Conservation (phyloP, 768 basidiomycete genomes). For the Solioccasus polychromus region DNA sequence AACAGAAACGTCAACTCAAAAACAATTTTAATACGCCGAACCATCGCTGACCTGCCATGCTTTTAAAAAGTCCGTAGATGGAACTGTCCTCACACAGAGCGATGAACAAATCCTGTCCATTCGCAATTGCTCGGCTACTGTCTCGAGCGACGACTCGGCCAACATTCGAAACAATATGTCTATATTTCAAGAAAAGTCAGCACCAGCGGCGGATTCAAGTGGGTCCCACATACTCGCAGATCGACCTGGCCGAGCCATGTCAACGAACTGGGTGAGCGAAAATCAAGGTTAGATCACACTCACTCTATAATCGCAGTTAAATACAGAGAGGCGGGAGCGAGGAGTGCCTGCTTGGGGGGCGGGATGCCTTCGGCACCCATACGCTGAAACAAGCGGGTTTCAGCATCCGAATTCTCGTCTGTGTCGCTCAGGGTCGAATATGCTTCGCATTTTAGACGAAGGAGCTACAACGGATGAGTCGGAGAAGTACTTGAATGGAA, state of each 20-base stretch:
- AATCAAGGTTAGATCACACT: constrained; percentile 42
- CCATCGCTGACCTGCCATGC: constrained; percentile 68
- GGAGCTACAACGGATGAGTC: constrained; percentile 44
- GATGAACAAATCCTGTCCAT: constrained; percentile 77
- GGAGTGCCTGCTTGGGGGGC: constrained; percentile 49
- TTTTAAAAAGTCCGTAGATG: constrained; percentile 80
- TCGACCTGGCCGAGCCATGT: constrained; percentile 48
- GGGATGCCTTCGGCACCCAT: constrained; percentile 53
- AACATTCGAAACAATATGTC: constrained; percentile 82
- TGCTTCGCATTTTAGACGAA: constrained; percentile 84
- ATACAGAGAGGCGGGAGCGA: constrained; percentile 85
- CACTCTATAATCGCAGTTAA: constrained; percentile 92
- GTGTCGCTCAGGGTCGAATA: constrained; percentile 82
- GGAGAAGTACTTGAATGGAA: constrained; percentile 1
- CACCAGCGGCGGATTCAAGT: not conserved
- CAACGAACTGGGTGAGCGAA: constrained; percentile 23
- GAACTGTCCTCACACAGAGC: constrained; percentile 89
- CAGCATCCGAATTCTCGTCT: constrained; percentile 69
- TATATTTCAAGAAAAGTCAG: constrained; percentile 28
- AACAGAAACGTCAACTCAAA: constrained; percentile 14
- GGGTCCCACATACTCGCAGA: constrained; percentile 74
- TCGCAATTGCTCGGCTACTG: constrained; percentile 74
- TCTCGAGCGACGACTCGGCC: constrained; percentile 84
- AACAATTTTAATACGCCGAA: constrained; percentile 19
- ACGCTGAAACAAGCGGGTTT: constrained; percentile 59